phyloP scores from a whole-genome alignment of 2,329 filamentous ascomycete genomes.

The Fusarium napiforme region DNA sequence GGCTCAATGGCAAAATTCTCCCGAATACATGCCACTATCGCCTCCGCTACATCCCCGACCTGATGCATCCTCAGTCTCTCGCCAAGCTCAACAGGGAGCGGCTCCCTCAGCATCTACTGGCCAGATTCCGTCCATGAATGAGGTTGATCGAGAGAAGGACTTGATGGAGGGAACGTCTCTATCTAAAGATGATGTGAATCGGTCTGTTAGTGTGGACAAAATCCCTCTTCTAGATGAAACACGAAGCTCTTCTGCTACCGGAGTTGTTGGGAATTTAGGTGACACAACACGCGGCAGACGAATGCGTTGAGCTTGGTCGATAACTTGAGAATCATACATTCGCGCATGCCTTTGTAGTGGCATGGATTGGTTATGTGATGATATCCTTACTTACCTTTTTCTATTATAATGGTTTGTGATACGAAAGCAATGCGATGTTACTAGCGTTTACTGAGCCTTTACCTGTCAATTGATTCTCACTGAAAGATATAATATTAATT shows the following conservation, averaged over 20 bases:
- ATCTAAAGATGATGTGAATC: conserved; percentile 34
- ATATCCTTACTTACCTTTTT: background rate
- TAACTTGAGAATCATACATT: background rate
- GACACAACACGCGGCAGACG: conserved; percentile 62
- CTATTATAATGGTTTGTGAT: background rate
- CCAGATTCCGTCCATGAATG: conserved; percentile 28
- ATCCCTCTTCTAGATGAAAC: conserved; percentile 68
- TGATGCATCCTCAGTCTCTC: conserved; percentile 33
- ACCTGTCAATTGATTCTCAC: background rate
- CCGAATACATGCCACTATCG: conserved; percentile 57
- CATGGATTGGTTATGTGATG: background rate
- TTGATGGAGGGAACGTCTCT: conserved; percentile 23
- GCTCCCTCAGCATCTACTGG: conserved; percentile 25
- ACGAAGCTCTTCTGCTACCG: conserved; percentile 50
- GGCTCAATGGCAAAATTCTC: conserved; percentile 80
- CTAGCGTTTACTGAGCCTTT: background rate
- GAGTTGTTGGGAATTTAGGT: conserved; percentile 57
- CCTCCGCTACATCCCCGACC: conserved; percentile 48
- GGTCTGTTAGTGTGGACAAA: conserved; percentile 57
- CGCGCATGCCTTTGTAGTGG: background rate
- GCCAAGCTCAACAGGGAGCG: conserved; percentile 23
- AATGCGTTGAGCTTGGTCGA: conserved; percentile 34
- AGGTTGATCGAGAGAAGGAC: conserved; percentile 33
- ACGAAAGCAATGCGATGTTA: background rate
- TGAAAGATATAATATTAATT: background rate